Evolutionary conservation across 2,329 filamentous ascomycete genomes (phyloP).

Genomic region (Diaporthe citri): DNA sequence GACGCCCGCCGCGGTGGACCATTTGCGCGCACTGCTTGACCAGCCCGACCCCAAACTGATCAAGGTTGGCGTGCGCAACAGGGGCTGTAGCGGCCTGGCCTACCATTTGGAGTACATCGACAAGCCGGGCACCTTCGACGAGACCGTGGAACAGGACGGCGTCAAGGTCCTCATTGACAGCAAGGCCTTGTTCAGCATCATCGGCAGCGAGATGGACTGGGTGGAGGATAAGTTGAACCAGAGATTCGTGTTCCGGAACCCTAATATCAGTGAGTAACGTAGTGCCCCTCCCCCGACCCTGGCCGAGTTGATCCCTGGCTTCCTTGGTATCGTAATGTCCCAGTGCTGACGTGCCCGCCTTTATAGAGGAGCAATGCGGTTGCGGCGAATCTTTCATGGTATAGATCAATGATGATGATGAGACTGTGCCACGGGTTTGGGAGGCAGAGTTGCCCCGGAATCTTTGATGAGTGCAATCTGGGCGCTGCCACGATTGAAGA

Average conservation of each 20-base stretch:
- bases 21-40: constrained; percentile 81
- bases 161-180: constrained; percentile 97
- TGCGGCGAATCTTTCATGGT: constrained; percentile 98
- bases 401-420: constrained; percentile 48
- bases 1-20: constrained; percentile 82
- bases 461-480: neutral
- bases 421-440: neutral
- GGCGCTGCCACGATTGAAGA: neutral
- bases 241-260: constrained; percentile 94
- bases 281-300: neutral
- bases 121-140: constrained; percentile 88
- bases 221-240: constrained; percentile 93
- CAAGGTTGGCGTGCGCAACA: constrained; percentile 92
- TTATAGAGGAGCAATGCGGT: constrained; percentile 90
- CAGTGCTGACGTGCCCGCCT: neutral
- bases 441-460: too few species aligned
- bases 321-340: neutral
- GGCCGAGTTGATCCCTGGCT: neutral
- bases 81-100: constrained; percentile 91
- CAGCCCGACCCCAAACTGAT: constrained; percentile 93
- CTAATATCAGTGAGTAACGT: constrained; percentile 89
- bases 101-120: constrained; percentile 98
- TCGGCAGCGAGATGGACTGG: constrained; percentile 99
- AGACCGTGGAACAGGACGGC: constrained; percentile 93
- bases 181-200: constrained; percentile 97